These are phyloP conservation scores for Beauveria medogensis DNA, from an alignment of 2,329 filamentous ascomycete species.

Conservation along the genomic window DNA sequence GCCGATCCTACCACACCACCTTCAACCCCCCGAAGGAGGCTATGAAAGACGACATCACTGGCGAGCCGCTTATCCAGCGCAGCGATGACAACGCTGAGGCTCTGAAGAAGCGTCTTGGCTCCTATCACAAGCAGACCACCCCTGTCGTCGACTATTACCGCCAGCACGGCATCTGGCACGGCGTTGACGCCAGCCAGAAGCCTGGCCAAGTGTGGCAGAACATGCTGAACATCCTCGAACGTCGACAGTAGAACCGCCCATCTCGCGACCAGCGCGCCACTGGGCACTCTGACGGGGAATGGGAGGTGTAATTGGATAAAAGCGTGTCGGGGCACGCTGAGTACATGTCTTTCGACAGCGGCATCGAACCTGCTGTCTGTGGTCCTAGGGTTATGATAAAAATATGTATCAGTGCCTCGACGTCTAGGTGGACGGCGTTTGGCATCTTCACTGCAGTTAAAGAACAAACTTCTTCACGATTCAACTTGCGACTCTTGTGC, in stretches of 20 bases:
- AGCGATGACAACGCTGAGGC: slow-evolving; percentile 96
- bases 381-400: slow-evolving; percentile 11
- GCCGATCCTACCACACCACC: slow-evolving; percentile 94
- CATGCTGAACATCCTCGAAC: slow-evolving; percentile 74
- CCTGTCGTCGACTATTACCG: slow-evolving; percentile 96
- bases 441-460: not conserved
- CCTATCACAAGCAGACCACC: slow-evolving; percentile 88
- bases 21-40: slow-evolving; percentile 94
- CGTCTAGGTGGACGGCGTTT: not conserved
- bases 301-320: slow-evolving; percentile 11
- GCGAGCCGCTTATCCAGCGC: slow-evolving; percentile 92
- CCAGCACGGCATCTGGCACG: slow-evolving; percentile 93
- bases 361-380: slow-evolving; percentile 3
- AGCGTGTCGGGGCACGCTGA: not conserved
- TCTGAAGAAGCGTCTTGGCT: slow-evolving; percentile 85
- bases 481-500: not conserved
- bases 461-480: slow-evolving; percentile 1
- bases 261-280: not conserved
- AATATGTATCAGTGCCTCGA: slow-evolving; percentile 7
- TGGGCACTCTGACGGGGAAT: not conserved
- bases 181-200: slow-evolving; percentile 91
- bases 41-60: slow-evolving; percentile 96
- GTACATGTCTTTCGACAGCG: not conserved
- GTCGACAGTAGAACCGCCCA: slow-evolving; percentile 33
- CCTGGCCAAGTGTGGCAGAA: slow-evolving; percentile 94